Base-by-base conservation (phyloP, 805 yeast species). In the Lachancea sp. region DNA sequence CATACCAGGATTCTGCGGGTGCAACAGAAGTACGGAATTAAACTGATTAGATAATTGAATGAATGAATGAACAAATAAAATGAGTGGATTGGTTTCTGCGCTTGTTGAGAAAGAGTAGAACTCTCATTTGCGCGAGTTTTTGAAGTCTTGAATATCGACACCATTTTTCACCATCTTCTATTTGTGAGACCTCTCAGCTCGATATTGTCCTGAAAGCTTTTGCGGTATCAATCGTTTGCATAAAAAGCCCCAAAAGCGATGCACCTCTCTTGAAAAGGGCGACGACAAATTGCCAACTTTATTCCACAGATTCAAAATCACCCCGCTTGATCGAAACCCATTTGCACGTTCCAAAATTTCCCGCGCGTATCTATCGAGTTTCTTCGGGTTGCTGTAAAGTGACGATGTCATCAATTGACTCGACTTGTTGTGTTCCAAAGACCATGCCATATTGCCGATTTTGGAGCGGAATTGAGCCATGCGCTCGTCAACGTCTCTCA, bases 401-500 rank as follows among this genome's bases (percentile, higher is more conserved):
- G 34, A 26, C 19, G 42, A 38, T 5, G 41, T 38, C 34, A 43
- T 43, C 27, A 43, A 18, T 4, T 43, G 36, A 16, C 35, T 37
- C 3, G 40, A 16, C 40, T 39, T 34, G 7, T 29, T 32, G 25
- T 44, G 18, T 27, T 39, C 43, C 31, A 44, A 18, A n/a, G 40
- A 20, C 34, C 32, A 25, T 2, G 39, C 42, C 35, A 61, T 49
- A 2, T 52, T 47, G 2, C 42, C 46, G 22, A 63, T 25, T 38
- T 62, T 63, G 2, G 44, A 33, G 37, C 63, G 65, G 60, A 78
- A 77, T 31, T 70, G 59, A 38, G 70, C 66, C 45, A 78, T 71
- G 37, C 80, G 72, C 22, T 79, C 81, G 53, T 81, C 85, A 7
- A 83, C 81, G 53, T 85, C 93, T 36, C 77, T 72, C 38, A 85